phyloP scores from a whole-genome alignment of 208 protist genomes.

The Kentomonas sorsogonicus region DNA sequence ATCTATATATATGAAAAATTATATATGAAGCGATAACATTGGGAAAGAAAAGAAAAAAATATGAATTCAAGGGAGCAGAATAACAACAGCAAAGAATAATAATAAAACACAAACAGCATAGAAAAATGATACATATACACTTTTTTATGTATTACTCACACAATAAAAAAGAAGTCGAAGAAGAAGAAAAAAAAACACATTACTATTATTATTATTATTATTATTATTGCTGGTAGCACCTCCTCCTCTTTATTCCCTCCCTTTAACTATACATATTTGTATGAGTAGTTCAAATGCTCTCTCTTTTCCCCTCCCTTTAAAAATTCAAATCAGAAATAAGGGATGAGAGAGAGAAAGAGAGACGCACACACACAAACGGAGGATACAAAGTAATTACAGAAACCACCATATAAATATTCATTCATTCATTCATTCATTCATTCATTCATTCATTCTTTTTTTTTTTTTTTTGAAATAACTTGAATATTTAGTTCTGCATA shows the following conservation, averaged over 20 bases:
- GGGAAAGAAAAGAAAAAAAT: conserved; percentile 12
- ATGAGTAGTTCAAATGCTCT: conserved; percentile 8
- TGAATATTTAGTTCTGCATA: no score
- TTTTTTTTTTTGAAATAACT: conserved; percentile 5
- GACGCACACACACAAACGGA: no score
- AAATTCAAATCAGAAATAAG: conserved; percentile 9
- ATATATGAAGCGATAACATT: neutral
- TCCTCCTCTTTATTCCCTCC: neutral
- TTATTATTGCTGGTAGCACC: neutral
- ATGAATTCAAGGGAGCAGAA: conserved; percentile 9
- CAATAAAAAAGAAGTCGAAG: conserved; percentile 11
- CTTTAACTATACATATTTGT: neutral
- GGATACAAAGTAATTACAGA: no score
- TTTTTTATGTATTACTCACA: conserved; percentile 4
- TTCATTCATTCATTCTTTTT: conserved; percentile 2
- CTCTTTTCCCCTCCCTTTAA: conserved; percentile 12
- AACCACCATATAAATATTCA: no score
- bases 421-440: no score
- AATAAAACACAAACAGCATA: neutral
- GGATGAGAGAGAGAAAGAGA: conserved; percentile 14
- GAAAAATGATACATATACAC: neutral
- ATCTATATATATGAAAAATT: neutral
- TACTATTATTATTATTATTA: neutral
- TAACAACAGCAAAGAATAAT: conserved; percentile 4
- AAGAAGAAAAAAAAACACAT: conserved; percentile 16